Conservation (phyloP, 2,329 filamentous ascomycete species). For the Akanthomyces uredinophilus region DNA sequence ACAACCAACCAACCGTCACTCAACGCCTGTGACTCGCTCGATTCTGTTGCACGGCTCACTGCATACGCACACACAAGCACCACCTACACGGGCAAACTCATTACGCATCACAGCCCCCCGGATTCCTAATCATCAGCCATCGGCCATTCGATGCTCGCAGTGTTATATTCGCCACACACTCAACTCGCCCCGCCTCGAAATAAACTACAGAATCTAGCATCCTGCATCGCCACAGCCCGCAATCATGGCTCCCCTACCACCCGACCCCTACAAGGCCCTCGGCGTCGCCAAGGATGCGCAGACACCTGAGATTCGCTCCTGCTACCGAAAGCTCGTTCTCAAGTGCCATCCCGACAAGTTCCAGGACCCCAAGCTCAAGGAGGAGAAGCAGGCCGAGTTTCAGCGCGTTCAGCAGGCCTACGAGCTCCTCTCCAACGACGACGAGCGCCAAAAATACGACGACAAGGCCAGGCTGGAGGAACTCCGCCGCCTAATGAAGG, state of each 20-base stretch:
- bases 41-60: neutral
- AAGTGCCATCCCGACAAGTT: constrained; percentile 92
- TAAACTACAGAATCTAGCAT: constrained; percentile 16
- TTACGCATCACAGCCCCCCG: neutral
- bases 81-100: constrained; percentile 7
- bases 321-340: constrained; percentile 80
- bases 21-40: neutral
- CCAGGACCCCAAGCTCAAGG: constrained; percentile 69
- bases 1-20: constrained; percentile 1
- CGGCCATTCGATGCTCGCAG: constrained; percentile 5
- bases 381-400: constrained; percentile 78
- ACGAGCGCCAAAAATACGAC: constrained; percentile 70
- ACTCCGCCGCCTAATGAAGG: constrained; percentile 51
- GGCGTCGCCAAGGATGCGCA: constrained; percentile 70
- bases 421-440: constrained; percentile 78
- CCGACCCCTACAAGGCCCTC: constrained; percentile 76
- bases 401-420: constrained; percentile 91
- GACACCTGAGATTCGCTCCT: constrained; percentile 65
- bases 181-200: neutral
- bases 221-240: constrained; percentile 18
- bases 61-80: neutral
- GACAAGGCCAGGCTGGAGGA: constrained; percentile 64
- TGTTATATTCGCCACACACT: neutral
- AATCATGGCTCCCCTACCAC: constrained; percentile 46
- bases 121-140: neutral